A percentile compares a stretch with the other conserved stretches of the same genome.
These are phyloP conservation scores for Microdochium nivale DNA, from an alignment of 2,329 filamentous ascomycete genomes.

Conservation along the genomic window DNA sequence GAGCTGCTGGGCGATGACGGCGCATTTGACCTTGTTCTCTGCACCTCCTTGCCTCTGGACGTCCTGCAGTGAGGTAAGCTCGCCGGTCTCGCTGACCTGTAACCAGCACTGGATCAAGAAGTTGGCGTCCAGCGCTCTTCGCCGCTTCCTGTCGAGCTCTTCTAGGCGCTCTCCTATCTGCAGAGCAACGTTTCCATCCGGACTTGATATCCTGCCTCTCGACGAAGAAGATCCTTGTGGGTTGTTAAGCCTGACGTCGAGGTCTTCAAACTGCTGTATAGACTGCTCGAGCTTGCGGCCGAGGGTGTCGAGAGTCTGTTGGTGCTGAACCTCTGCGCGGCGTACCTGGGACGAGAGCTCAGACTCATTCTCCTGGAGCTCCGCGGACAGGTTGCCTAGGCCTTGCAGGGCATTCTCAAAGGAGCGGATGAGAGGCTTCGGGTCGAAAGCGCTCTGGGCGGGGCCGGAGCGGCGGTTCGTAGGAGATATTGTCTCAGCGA, in stretches of 20 bases:
- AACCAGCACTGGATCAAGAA: conserved; percentile 97
- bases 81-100: conserved; percentile 83
- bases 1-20: conserved; percentile 86
- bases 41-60: conserved; percentile 76
- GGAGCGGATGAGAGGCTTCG: conserved; percentile 90
- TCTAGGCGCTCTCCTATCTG: conserved; percentile 92
- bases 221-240: conserved; percentile 22
- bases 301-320: conserved; percentile 79
- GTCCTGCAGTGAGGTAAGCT: conserved; percentile 80
- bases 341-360: conserved; percentile 85
- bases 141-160: conserved; percentile 85
- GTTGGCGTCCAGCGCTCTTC: conserved; percentile 83
- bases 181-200: conserved; percentile 79
- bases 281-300: conserved; percentile 86
- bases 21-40: conserved; percentile 89
- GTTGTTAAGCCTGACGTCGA: conserved; percentile 75
- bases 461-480: conserved; percentile 69
- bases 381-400: conserved; percentile 64
- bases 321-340: conserved; percentile 84
- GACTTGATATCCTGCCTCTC: conserved; percentile 20
- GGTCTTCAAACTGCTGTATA: conserved; percentile 81
- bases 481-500: conserved; percentile 80
- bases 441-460: conserved; percentile 66
- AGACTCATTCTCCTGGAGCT: conserved; percentile 83
- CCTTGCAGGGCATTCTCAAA: conserved; percentile 74